Percentiles rank a stretch among this genome's conserved stretches.
phyloP scores from a whole-genome alignment of 2,329 filamentous ascomycete species.

The Pseudocercospora eumusae region DNA sequence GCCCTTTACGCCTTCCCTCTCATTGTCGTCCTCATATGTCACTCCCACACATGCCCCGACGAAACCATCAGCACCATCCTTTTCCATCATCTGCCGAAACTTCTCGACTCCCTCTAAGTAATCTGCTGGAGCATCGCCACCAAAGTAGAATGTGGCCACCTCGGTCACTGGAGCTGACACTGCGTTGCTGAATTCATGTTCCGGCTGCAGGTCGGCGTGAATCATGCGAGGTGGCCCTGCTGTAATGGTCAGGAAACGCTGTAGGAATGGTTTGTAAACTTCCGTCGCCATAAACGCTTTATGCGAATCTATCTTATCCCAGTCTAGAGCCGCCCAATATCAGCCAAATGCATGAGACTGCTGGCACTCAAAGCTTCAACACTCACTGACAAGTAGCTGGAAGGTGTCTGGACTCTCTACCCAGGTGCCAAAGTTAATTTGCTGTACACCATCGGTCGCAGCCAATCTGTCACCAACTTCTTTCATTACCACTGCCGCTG shows the following conservation, averaged over 20 bases:
- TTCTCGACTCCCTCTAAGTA: constrained; percentile 41
- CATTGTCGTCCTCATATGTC: constrained; percentile 33
- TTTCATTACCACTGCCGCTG: constrained; percentile 38
- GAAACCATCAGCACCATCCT: constrained; percentile 35
- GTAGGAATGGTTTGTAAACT: constrained; percentile 44
- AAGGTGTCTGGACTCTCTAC: constrained; percentile 44
- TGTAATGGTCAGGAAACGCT: constrained; percentile 37
- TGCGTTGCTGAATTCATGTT: constrained; percentile 24
- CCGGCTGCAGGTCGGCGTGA: constrained; percentile 41
- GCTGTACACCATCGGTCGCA: constrained; percentile 42
- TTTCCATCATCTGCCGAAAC: constrained; percentile 42
- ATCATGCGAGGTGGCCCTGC: constrained; percentile 34
- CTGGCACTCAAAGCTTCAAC: not conserved
- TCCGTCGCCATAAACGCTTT: constrained; percentile 43
- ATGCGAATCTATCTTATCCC: constrained; percentile 46
- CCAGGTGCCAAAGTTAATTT: constrained; percentile 42
- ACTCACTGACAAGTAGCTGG: constrained; percentile 47
- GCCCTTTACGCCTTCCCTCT: constrained; percentile 42
- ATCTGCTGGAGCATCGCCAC: constrained; percentile 38
- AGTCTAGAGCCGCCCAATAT: constrained; percentile 40
- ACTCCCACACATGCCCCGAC: constrained; percentile 29
- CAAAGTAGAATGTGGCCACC: constrained; percentile 49
- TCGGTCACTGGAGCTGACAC: constrained; percentile 53
- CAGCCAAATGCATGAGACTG: constrained; percentile 1
- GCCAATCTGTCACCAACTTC: constrained; percentile 37